Percentiles rank a stretch among this genome's conserved stretches.
Evolutionary conservation across 2,329 filamentous ascomycete species (phyloP).

Genomic region (Allantophomopsis cytisporea): DNA sequence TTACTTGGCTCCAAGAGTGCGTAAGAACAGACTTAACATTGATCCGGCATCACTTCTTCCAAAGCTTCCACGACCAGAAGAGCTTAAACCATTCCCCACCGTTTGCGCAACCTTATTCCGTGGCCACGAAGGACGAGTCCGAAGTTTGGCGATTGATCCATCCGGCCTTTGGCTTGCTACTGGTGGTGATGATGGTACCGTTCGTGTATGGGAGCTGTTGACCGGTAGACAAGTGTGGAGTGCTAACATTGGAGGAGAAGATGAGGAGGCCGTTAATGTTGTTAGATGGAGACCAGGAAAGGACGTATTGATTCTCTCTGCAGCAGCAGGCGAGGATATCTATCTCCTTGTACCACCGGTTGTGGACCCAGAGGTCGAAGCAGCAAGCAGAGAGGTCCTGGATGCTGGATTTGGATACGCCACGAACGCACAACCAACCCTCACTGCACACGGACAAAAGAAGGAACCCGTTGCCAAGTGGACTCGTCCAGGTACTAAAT

Average conservation of each 20-base stretch:
- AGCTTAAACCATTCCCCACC: slow-evolving; percentile 89
- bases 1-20: slow-evolving; percentile 83
- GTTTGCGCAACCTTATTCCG: slow-evolving; percentile 76
- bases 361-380: slow-evolving; percentile 59
- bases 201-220: slow-evolving; percentile 77
- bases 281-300: slow-evolving; percentile 82
- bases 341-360: slow-evolving; percentile 71
- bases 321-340: slow-evolving; percentile 71
- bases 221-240: slow-evolving; percentile 84
- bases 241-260: slow-evolving; percentile 62
- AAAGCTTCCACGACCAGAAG: slow-evolving; percentile 84
- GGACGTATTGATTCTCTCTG: slow-evolving; percentile 70
- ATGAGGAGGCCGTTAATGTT: slow-evolving; percentile 67
- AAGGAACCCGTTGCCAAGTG: slow-evolving; percentile 73
- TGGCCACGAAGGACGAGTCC: slow-evolving; percentile 79
- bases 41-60: slow-evolving; percentile 87
- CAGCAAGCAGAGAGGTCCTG: slow-evolving; percentile 60
- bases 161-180: slow-evolving; percentile 77
- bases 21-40: slow-evolving; percentile 91
- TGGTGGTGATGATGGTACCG: slow-evolving; percentile 86
- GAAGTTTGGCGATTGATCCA: slow-evolving; percentile 74
- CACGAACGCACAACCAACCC: slow-evolving; percentile 44
- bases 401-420: slow-evolving; percentile 91
- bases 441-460: slow-evolving; percentile 37
- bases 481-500: slow-evolving; percentile 60